Evolutionary conservation across 345 rosid species (phyloP).

Genomic region (Geranium rotundifolium): DNA sequence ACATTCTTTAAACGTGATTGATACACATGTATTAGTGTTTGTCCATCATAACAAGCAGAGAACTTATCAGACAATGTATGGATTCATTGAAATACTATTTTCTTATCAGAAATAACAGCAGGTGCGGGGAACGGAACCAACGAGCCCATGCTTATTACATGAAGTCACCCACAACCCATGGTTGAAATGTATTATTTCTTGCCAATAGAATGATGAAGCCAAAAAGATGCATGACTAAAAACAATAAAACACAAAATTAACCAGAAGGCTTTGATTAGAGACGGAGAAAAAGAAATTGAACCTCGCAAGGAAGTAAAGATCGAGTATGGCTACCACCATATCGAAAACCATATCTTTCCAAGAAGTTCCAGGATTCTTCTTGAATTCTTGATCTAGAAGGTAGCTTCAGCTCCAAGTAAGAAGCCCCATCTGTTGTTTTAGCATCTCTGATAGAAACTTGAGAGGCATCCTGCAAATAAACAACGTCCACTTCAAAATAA

Average conservation of each 20-base stretch:
- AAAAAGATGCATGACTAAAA: no score
- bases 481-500: neutral
- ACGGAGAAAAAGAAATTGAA: conserved; percentile 25
- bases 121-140: no score
- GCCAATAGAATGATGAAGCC: no score
- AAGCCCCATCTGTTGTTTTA: conserved; percentile 49
- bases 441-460: conserved; percentile 48
- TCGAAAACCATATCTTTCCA: conserved; percentile 82
- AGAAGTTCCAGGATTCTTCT: conserved; percentile 58
- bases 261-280: no score
- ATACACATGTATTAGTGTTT: no score
- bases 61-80: neutral
- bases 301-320: conserved; percentile 85
- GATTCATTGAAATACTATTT: neutral
- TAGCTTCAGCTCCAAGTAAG: conserved; percentile 53
- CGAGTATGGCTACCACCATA: conserved; percentile 46
- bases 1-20: neutral
- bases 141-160: neutral
- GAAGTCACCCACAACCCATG: no score
- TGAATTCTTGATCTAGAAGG: conserved; percentile 35
- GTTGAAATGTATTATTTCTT: no score
- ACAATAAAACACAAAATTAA: neutral
- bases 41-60: neutral
- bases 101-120: no score
- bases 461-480: conserved; percentile 45